Conservation (phyloP, 2,329 filamentous ascomycete species). For the Alternaria sp. region DNA sequence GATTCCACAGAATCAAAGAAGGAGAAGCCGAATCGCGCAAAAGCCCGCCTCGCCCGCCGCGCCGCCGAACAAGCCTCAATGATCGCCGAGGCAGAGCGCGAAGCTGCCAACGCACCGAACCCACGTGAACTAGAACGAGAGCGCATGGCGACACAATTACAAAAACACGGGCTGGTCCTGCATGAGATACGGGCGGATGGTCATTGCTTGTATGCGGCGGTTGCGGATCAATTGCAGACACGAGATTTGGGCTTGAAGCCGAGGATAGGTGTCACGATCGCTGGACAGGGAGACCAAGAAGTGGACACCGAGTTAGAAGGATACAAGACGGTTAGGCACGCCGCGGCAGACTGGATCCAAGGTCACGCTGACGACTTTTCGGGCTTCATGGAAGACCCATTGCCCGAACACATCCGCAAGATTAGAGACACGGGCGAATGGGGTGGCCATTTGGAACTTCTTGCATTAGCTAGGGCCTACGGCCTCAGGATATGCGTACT, state of each 20-base stretch:
- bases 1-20: slow-evolving; percentile 19
- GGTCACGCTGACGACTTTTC: slow-evolving; percentile 80
- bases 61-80: slow-evolving; percentile 82
- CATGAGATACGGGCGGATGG: slow-evolving; percentile 87
- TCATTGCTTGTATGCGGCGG: slow-evolving; percentile 91
- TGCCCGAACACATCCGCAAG: slow-evolving; percentile 75
- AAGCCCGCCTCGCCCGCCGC: slow-evolving; percentile 86
- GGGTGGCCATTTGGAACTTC: slow-evolving; percentile 91
- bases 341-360: slow-evolving; percentile 80
- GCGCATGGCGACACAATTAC: slow-evolving; percentile 74
- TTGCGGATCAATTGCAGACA: slow-evolving; percentile 80
- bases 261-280: slow-evolving; percentile 44
- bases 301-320: slow-evolving; percentile 22
- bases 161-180: slow-evolving; percentile 71
- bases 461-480: slow-evolving; percentile 83
- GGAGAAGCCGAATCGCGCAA: slow-evolving; percentile 89
- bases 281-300: slow-evolving; percentile 16
- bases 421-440: slow-evolving; percentile 91
- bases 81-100: slow-evolving; percentile 72
- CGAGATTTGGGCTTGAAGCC: slow-evolving; percentile 45
- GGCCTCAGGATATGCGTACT: slow-evolving; percentile 82
- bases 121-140: slow-evolving; percentile 53
- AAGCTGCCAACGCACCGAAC: slow-evolving; percentile 66
- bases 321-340: slow-evolving; percentile 74
- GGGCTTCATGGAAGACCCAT: slow-evolving; percentile 83